Percentiles rank a stretch among this genome's conserved stretches.
These are phyloP conservation scores for Neofusicoccum parvum DNA, from an alignment of 2,329 filamentous ascomycete genomes.

Conservation along the genomic window DNA sequence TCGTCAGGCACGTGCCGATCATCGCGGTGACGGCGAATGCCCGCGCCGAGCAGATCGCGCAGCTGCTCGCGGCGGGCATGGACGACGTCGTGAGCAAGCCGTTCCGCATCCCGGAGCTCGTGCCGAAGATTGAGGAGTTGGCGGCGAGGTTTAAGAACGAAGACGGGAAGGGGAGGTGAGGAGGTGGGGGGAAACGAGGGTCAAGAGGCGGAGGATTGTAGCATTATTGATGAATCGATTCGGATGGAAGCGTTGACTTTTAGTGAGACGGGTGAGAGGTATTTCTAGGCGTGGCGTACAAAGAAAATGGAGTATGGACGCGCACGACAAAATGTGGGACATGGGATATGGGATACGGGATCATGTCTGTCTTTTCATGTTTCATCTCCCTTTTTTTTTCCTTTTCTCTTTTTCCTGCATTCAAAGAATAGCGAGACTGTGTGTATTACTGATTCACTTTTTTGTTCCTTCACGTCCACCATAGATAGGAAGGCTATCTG, in stretches of 20 bases:
- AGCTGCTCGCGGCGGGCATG: slow-evolving; percentile 42
- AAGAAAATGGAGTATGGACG: not conserved
- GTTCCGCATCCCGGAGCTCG: slow-evolving; percentile 52
- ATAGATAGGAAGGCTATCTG: too few species aligned
- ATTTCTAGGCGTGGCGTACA: not conserved
- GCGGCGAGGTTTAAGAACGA: slow-evolving; percentile 25
- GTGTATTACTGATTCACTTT: too few species aligned
- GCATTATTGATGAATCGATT: not conserved
- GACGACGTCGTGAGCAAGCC: slow-evolving; percentile 56
- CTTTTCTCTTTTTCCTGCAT: not conserved
- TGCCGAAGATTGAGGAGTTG: slow-evolving; percentile 55
- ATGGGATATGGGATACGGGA: not conserved
- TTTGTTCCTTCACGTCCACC: too few species aligned
- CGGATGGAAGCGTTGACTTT: too few species aligned
- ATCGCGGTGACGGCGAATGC: slow-evolving; percentile 47
- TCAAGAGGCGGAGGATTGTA: not conserved
- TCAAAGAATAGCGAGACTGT: not conserved
- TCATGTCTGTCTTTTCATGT: not conserved
- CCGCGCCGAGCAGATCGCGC: slow-evolving; percentile 42
- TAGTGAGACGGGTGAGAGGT: not conserved
- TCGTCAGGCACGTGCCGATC: slow-evolving; percentile 42
- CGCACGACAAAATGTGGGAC: not conserved
- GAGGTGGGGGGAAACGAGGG: not conserved
- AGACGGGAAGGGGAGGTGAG: not conserved
- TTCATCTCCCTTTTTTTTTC: not conserved